A percentile compares a stretch with the other conserved stretches of the same genome.
These are phyloP conservation scores for Globisporangium rhizosaccharum DNA, from an alignment of 352 stramenopile genomes.

Conservation along the genomic window DNA sequence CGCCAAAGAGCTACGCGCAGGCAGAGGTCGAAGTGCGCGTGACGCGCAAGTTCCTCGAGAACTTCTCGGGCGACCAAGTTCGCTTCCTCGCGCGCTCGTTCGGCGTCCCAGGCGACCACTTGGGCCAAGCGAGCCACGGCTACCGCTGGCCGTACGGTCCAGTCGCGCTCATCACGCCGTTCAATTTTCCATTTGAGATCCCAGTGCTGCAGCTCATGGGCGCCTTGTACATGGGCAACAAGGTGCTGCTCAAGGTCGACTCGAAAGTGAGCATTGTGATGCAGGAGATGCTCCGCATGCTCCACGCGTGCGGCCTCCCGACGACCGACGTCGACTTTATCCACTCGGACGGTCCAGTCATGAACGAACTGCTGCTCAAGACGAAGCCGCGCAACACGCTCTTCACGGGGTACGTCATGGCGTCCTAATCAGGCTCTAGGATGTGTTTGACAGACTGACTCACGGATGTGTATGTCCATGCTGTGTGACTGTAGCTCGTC, in stretches of 20 bases:
- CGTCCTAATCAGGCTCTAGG: not conserved
- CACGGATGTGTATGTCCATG: slow-evolving; percentile 2
- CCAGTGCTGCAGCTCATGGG: slow-evolving; percentile 98
- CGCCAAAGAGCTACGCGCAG: slow-evolving; percentile 96
- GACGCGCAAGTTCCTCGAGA: slow-evolving; percentile 96
- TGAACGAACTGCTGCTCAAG: slow-evolving; percentile 93
- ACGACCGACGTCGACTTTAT: slow-evolving; percentile 95
- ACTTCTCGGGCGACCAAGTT: slow-evolving; percentile 96
- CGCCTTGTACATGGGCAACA: slow-evolving; percentile 98
- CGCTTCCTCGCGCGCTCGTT: slow-evolving; percentile 96
- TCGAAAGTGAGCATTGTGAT: slow-evolving; percentile 97
- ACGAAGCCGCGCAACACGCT: slow-evolving; percentile 95
- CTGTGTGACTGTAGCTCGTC: slow-evolving; percentile 52
- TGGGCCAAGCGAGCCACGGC: slow-evolving; percentile 91
- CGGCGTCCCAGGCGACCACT: slow-evolving; percentile 94
- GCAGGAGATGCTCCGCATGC: slow-evolving; percentile 95
- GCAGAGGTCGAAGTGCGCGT: slow-evolving; percentile 90
- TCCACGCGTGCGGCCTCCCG: slow-evolving; percentile 96
- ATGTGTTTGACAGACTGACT: not conserved
- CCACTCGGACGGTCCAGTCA: slow-evolving; percentile 92
- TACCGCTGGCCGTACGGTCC: slow-evolving; percentile 96
- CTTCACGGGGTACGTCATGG: slow-evolving; percentile 89
- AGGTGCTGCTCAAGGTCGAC: slow-evolving; percentile 93
- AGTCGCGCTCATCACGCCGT: slow-evolving; percentile 95
- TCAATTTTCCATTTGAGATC: slow-evolving; percentile 99